These are phyloP conservation scores for Penicillium verhagenii DNA, from an alignment of 495 filamentous ascomycete genomes.

Conservation along the genomic window DNA sequence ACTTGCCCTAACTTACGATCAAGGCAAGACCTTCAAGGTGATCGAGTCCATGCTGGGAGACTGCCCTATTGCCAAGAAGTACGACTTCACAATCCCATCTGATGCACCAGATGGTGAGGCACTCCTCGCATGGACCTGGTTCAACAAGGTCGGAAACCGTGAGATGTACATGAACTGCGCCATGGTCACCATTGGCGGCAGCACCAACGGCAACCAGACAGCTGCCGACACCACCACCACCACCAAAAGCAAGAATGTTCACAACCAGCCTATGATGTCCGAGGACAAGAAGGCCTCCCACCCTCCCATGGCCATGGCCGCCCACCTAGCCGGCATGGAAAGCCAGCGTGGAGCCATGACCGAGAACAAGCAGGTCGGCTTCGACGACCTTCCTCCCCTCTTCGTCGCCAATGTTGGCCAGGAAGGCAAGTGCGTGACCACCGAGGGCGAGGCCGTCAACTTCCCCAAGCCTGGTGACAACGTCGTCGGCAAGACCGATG, in stretches of 20 bases:
- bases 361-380: constrained; percentile 39
- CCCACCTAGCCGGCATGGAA: not conserved
- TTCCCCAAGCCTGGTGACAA: constrained; percentile 29
- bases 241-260: not conserved
- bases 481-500: constrained; percentile 17
- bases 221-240: not conserved
- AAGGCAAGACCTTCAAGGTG: constrained; percentile 67
- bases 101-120: constrained; percentile 51
- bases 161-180: constrained; percentile 98
- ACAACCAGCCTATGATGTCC: not conserved
- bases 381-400: constrained; percentile 44
- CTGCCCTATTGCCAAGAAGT: constrained; percentile 61
- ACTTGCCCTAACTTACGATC: constrained; percentile 76
- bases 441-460: constrained; percentile 26
- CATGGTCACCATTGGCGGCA: constrained; percentile 62
- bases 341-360: constrained; percentile 50
- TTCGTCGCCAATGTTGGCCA: constrained; percentile 58
- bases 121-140: constrained; percentile 83
- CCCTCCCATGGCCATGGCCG: constrained; percentile 11
- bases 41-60: constrained; percentile 81
- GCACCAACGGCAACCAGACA: constrained; percentile 17
- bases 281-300: constrained; percentile 9
- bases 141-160: constrained; percentile 84
- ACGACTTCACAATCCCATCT: constrained; percentile 48
- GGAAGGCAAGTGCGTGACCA: constrained; percentile 32